phyloP scores from a whole-genome alignment of 2,329 filamentous ascomycete genomes.

The Sclerotinia subarctica region DNA sequence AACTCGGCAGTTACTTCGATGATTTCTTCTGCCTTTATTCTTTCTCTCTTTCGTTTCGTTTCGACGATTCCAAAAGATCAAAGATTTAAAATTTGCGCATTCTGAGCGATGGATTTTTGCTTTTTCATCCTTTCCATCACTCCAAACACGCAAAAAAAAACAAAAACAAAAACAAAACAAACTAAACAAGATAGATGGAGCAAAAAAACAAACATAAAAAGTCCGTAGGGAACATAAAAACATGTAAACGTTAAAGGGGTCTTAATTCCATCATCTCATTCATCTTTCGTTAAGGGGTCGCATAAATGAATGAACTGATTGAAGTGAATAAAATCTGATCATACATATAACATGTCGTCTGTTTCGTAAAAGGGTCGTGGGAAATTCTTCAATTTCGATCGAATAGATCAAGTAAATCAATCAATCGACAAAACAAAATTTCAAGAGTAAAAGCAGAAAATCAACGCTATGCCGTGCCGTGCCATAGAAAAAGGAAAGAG shows the following conservation, averaged over 20 bases:
- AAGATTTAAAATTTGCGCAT: background rate
- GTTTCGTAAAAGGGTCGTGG: background rate
- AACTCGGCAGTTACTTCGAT: constrained; percentile 15
- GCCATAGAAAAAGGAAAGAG: background rate
- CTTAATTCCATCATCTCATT: constrained; percentile 31
- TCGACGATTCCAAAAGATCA: constrained; percentile 16
- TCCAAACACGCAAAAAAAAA: background rate
- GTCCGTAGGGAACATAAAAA: constrained; percentile 29
- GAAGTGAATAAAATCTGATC: background rate
- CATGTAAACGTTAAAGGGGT: constrained; percentile 14
- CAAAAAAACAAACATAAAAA: constrained; percentile 27
- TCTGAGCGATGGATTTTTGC: no score
- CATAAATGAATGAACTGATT: background rate
- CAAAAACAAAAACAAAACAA: background rate
- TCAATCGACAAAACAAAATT: background rate
- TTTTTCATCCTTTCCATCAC: no score
- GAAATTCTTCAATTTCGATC: background rate
- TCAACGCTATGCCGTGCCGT: constrained; percentile 6
- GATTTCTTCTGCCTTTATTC: constrained; percentile 22
- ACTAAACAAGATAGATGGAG: background rate
- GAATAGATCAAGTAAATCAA: background rate
- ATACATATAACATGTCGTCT: background rate
- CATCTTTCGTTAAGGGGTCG: constrained; percentile 19
- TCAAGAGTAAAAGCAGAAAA: background rate
- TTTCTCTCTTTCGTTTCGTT: no score